Conservation (phyloP, 345 rosid species). For the Murraya paniculata region DNA sequence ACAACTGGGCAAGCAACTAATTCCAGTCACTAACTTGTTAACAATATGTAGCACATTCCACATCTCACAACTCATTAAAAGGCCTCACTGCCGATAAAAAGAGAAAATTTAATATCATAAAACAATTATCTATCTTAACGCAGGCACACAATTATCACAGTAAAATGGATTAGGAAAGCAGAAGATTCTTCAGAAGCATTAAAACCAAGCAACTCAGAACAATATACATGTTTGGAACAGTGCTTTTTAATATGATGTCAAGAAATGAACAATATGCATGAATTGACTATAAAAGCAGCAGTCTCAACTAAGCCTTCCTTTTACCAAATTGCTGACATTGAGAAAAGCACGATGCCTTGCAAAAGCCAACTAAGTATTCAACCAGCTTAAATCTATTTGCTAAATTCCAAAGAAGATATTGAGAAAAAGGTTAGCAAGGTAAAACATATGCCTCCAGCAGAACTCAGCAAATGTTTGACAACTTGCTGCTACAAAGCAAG, state of each 20-base stretch:
- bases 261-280: neutral
- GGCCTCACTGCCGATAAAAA: neutral
- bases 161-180: neutral
- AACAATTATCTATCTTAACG: neutral
- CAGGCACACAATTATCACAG: neutral
- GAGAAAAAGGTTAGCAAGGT: neutral
- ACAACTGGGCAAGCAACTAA: neutral
- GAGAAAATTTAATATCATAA: neutral
- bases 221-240: neutral
- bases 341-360: neutral
- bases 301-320: neutral
- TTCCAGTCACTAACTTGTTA: neutral
- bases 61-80: neutral
- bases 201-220: neutral
- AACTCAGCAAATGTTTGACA: neutral
- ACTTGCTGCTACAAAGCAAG: neutral
- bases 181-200: neutral
- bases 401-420: neutral
- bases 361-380: neutral
- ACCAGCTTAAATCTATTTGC: neutral
- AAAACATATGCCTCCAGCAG: neutral
- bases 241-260: neutral
- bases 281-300: neutral
- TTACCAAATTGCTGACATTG: neutral
- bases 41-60: neutral